phyloP scores from a whole-genome alignment of 2,329 filamentous ascomycete species.

The Talaromyces sp. region DNA sequence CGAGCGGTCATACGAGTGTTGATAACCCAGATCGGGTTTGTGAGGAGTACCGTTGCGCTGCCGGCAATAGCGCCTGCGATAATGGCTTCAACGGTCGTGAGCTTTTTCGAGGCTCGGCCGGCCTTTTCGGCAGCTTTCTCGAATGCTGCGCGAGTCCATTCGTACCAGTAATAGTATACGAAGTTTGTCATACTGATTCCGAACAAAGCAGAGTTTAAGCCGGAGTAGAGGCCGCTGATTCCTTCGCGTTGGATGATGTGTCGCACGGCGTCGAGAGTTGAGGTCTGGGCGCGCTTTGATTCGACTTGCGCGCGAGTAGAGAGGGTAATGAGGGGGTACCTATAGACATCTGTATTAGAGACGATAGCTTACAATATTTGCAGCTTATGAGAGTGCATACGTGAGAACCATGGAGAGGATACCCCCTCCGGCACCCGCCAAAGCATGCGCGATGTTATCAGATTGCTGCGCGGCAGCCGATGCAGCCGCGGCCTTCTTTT shows the following conservation, averaged over 20 bases:
- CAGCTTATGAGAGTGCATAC: conserved; percentile 47
- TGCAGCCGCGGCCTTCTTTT: conserved; percentile 42
- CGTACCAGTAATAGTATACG: conserved; percentile 99
- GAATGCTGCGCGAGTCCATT: conserved; percentile 89
- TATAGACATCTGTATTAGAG: conserved; percentile 36
- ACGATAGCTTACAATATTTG: not conserved
- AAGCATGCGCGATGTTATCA: conserved; percentile 94
- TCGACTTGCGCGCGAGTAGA: conserved; percentile 98
- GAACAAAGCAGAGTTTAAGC: conserved; percentile 89
- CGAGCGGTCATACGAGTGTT: conserved; percentile 98
- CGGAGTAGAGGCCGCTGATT: conserved; percentile 82
- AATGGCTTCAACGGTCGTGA: conserved; percentile 92
- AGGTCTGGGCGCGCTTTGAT: conserved; percentile 84
- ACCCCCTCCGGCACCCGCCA: conserved; percentile 88
- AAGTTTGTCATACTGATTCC: conserved; percentile 99
- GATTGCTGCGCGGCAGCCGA: conserved; percentile 74
- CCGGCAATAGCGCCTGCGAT: conserved; percentile 91
- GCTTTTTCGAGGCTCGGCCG: conserved; percentile 71
- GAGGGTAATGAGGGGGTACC: conserved; percentile 93
- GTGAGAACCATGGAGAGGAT: conserved; percentile 95
- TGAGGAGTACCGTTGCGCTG: conserved; percentile 88
- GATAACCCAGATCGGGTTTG: conserved; percentile 98
- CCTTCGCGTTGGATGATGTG: conserved; percentile 91
- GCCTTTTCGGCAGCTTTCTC: conserved; percentile 68
- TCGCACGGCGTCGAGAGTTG: conserved; percentile 76